phyloP scores from a whole-genome alignment of 306 rosid species.

The Lagenaria siceraria region DNA sequence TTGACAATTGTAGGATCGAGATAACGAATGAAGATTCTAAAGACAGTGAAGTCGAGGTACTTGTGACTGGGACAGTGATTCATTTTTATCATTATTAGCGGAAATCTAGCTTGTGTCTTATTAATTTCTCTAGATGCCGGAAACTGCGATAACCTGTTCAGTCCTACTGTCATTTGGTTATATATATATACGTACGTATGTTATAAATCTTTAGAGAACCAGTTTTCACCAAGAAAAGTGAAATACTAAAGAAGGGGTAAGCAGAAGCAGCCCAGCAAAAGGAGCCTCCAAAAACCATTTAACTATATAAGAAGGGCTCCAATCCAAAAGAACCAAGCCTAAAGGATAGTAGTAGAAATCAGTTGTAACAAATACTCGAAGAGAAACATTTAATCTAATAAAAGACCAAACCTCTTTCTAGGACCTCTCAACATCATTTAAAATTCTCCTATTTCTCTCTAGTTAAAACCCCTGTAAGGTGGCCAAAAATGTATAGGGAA shows the following conservation, averaged over 20 bases:
- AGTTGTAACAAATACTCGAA: too few relatives aligned
- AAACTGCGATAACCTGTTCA: background rate
- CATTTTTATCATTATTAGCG: too few relatives aligned
- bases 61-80: background rate
- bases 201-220: background rate
- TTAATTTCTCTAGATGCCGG: background rate
- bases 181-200: background rate
- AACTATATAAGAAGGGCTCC: background rate
- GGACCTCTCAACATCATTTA: background rate
- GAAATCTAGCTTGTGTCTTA: background rate
- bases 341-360: too few relatives aligned
- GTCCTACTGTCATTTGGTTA: background rate
- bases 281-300: too few relatives aligned
- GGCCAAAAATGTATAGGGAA: background rate
- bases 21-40: constrained; percentile 27
- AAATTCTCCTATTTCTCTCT: background rate
- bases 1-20: constrained; percentile 81
- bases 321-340: background rate
- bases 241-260: background rate
- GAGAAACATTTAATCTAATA: too few relatives aligned
- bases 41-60: constrained; percentile 46
- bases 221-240: background rate
- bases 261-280: background rate
- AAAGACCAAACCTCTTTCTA: background rate
- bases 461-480: background rate